Base-by-base conservation (phyloP, 371 early-diverging fungal genomes). In the Lichtheimia ornata region DNA sequence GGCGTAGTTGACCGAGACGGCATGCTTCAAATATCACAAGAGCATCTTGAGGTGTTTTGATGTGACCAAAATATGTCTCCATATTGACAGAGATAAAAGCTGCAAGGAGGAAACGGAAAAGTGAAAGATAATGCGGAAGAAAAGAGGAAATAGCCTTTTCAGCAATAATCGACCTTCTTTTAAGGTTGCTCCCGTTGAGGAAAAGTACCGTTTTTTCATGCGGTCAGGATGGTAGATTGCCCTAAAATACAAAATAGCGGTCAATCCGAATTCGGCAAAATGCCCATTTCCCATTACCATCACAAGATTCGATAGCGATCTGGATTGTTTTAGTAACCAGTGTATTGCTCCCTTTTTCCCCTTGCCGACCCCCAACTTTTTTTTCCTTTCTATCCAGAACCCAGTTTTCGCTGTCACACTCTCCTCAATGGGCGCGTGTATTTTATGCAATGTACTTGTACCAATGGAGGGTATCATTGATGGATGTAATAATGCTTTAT, bases 11-110 rank as follows among this genome's bases (percentile, higher is more conserved):
- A 40, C 87, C 89, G 5, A 74, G 70, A 57, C 90, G 83, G 61
- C 91, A 91, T 11, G 92, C 93, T 77, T 94, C 93, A 67, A 94
- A 88, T 55, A 94, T 66, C 45, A 91, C 67, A 5, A 93, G 81
- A 4, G 93, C 93, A 63, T 94, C 95, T 61, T 87, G 84, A 4
- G 93, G 83, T 5, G 91, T 84, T 67, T 90, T 86, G 61, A 94
- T 84, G 58, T 86, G 84, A 43, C 94, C 94, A 67, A 81, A 74
- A 70, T 85, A 93, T 17, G 91, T 90, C 67, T 91, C 91, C 76
- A 89, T 87, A 7, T 40, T 59, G 50, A 53, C 49, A 67, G 47
- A 53, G 15, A 52, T 42, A 43, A 49, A 47, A 49, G 17, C 64
- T 62, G 53, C 54, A 69, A 57, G 53, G 42, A 63, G 54, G 41